Evolutionary conservation across 2,329 filamentous ascomycete species (phyloP), one percentile per base, ranked within the genome.

Genomic region (Arthrobotrys sinensis): DNA sequence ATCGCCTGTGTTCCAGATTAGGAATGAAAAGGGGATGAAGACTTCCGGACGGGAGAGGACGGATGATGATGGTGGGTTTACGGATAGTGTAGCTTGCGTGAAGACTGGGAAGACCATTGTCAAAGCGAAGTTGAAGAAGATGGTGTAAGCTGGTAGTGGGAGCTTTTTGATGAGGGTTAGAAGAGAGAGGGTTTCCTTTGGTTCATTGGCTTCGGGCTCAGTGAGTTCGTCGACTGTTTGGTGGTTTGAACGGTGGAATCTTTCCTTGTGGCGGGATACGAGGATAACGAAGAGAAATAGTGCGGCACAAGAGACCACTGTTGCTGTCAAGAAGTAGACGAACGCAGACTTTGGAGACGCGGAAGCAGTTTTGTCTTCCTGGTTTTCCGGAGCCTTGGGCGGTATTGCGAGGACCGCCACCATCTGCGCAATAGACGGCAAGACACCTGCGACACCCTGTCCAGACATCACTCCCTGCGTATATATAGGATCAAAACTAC

Each of bases 31-130:
- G 0, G 96, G 94, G 73, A 98, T 94, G 84, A 98, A 99, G 14
- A 91, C 90, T 0, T 90, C 87, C 0, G 93, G 90, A 65, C 90
- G 89, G 80, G 96, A 89, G 14, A 96, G 85, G 14, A 87, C 85
- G 11, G 88, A 86, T 11, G 34, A 83, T 81, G n/a, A 81, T 75
- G 4, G 11, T 1, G 80, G 62, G 65, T 79, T 79, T 5, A 80
- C 71, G 10, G 81, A 82, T 40, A 80, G 62, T 11, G 80, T 81
- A 1, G 77, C 71, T 57, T 81, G 86, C 0, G 96, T 98, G 85
- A 96, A 96, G 78, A 98, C 93, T 0, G 96, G 96, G 86, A 94
- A 98, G 83, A 96, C 90, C 95, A 99, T 98, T 62, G 94, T 94
- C 68, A 95, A 85, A 48, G 88, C 85, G 82, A 98, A 98, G 83